phyloP scores from a whole-genome alignment of 2,329 filamentous ascomycete species.

The Diaporthe ilicicola region DNA sequence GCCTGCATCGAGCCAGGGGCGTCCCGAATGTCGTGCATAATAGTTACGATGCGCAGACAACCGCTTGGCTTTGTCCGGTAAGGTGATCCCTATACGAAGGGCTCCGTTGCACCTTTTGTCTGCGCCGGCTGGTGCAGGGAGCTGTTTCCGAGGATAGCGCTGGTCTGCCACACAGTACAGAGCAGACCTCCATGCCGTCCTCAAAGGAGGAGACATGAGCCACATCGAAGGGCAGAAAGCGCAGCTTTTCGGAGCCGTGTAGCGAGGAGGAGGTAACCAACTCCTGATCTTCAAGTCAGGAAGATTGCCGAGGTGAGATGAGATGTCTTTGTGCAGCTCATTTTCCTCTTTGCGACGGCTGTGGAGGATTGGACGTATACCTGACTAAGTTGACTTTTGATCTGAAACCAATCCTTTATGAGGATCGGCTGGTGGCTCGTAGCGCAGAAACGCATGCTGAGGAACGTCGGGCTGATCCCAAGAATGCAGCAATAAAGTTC shows the following conservation, averaged over 20 bases:
- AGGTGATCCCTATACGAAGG: neutral
- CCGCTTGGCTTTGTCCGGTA: neutral
- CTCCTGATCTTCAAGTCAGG: conserved; percentile 20
- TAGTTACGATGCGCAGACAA: neutral
- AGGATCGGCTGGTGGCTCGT: conserved; percentile 31
- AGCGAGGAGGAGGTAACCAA: conserved; percentile 21
- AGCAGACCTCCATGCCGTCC: neutral
- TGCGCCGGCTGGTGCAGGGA: neutral
- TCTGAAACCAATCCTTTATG: conserved; percentile 31
- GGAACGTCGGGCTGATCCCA: conserved; percentile 20
- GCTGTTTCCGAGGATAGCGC: conserved; percentile 7
- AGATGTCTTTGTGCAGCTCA: conserved; percentile 22
- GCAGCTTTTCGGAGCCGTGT: conserved; percentile 9
- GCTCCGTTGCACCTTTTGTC: neutral
- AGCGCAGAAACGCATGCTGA: conserved; percentile 11
- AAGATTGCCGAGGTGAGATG: conserved; percentile 26
- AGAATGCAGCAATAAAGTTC: conserved; percentile 3
- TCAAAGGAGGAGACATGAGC: neutral
- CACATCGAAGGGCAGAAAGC: neutral
- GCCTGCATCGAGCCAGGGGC: neutral
- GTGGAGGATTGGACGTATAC: conserved; percentile 15
- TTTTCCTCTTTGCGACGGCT: conserved; percentile 12
- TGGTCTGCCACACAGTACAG: neutral
- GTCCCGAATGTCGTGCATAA: conserved; percentile 1
- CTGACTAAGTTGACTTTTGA: conserved; percentile 28